A percentile compares a stretch with the other conserved stretches of the same genome.
These are phyloP conservation scores for Ogataea pilisensis DNA, from an alignment of 805 yeast genomes.

Conservation along the genomic window DNA sequence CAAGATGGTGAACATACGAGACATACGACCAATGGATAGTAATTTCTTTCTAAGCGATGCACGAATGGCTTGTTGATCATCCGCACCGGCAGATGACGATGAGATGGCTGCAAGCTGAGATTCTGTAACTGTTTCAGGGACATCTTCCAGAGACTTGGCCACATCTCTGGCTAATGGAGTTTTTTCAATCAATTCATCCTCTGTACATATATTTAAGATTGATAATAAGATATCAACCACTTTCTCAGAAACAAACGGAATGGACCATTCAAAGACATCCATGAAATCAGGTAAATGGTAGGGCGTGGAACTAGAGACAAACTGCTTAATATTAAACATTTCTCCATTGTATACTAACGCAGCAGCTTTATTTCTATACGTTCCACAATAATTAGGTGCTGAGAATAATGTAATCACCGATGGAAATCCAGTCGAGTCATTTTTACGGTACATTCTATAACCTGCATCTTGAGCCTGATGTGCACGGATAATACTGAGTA, in stretches of 20 bases:
- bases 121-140: constrained; percentile 10
- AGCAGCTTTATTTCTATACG: constrained; percentile 91
- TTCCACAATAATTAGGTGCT: constrained; percentile 91
- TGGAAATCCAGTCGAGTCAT: constrained; percentile 82
- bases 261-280: constrained; percentile 96
- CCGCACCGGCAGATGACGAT: background rate
- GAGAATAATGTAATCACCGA: constrained; percentile 84
- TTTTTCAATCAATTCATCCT: constrained; percentile 81
- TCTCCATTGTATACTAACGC: constrained; percentile 86
- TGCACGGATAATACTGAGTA: constrained; percentile 82
- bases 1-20: constrained; percentile 84
- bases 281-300: constrained; percentile 95
- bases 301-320: constrained; percentile 86
- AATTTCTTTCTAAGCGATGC: constrained; percentile 69
- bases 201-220: constrained; percentile 87
- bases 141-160: constrained; percentile 29
- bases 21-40: constrained; percentile 86
- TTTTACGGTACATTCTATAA: constrained; percentile 84
- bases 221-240: constrained; percentile 89
- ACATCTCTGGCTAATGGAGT: constrained; percentile 45
- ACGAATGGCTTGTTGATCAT: constrained; percentile 9
- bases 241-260: constrained; percentile 95
- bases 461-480: constrained; percentile 98
- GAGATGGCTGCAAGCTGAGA: background rate
- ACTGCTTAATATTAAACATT: constrained; percentile 91